Conservation (phyloP, 2,329 filamentous ascomycete genomes). For the Furcasterigmium sp. region DNA sequence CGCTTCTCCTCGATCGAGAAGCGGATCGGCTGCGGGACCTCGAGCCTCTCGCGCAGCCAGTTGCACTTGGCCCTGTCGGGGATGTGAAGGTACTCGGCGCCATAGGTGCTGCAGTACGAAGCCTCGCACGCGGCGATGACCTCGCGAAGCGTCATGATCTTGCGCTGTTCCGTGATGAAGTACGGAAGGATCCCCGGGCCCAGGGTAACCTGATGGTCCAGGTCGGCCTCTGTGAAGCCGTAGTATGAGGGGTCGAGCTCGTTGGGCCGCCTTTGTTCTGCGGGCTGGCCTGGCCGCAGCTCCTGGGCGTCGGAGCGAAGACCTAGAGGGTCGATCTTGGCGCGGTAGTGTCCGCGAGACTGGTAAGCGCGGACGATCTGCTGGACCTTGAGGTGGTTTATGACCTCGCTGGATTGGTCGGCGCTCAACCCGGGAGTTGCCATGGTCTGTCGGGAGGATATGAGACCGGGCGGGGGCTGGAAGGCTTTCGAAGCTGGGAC, state of each 20-base stretch:
- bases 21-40: constrained; percentile 88
- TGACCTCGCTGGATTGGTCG: constrained; percentile 65
- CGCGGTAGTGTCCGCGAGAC: constrained; percentile 95
- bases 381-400: constrained; percentile 96
- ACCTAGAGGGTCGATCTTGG: constrained; percentile 89
- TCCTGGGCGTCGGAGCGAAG: constrained; percentile 78
- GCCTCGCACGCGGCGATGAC: constrained; percentile 89
- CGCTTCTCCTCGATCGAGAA: constrained; percentile 98
- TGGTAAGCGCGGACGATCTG: constrained; percentile 95
- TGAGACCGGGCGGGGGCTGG: constrained; percentile 86
- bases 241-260: constrained; percentile 91
- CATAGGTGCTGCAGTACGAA: constrained; percentile 93
- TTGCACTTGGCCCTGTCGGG: constrained; percentile 95
- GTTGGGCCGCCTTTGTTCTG: constrained; percentile 70
- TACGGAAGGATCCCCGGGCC: constrained; percentile 91
- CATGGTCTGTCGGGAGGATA: constrained; percentile 72
- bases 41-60: constrained; percentile 91
- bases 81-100: constrained; percentile 97
- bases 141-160: constrained; percentile 96
- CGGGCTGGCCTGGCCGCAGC: constrained; percentile 44
- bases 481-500: constrained; percentile 98
- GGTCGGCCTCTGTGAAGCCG: constrained; percentile 86
- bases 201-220: constrained; percentile 84
- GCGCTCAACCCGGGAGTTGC: constrained; percentile 63
- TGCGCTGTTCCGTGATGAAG: constrained; percentile 78